Evolutionary conservation across 2,329 filamentous ascomycete genomes (phyloP), one percentile per base, ranked within the genome.

Genomic region (Fusarium sp.): DNA sequence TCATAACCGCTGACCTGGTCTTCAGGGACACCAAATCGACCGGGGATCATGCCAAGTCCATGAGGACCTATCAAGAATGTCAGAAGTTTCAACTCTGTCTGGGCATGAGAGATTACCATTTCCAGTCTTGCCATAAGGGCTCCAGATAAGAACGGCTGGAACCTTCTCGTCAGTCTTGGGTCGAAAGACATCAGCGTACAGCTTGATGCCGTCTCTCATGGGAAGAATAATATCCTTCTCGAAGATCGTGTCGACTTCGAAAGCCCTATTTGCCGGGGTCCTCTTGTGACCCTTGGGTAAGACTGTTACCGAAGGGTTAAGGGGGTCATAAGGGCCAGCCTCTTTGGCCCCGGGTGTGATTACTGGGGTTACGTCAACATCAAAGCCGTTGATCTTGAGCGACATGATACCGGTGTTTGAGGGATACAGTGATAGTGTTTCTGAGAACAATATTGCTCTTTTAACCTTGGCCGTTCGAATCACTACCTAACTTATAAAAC

Each of bases 101-200:
- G 0, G 0, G 5, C 3, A 9, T n/a, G 10, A 18, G 29, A 18
- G 7, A n/a, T 10, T 29, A 50, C 46, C 62, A 41, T 62, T 62
- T 38, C 62, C 62, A 17, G 56, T 62, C 35, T 65, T 65, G 20
- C 62, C 62, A 13, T 65, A 62, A 5, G 62, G 62, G 15, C 47
- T 45, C 57, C 62, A 65, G 15, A 52, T 39, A 2, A 65, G 36
- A 3, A 65, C 39, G 1, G 49, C 58, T 33, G 62, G 62, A 10
- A 62, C 47, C 25, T 49, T 62, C 4, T 27, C 29, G 4, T n/a
- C 25, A 25, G 8, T 41, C 5, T 39, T 35, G 5, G 62, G 62
- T 7, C 62, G 57, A 27, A 62, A 65, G 1, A 65, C 39, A 35
- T 65, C 62, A 4, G 42, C 58, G 15, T 46, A 55, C 7, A 65